Percentiles rank a stretch among this genome's conserved stretches.
Evolutionary conservation across 139 green algal genomes (phyloP).

Genomic region (Tetradesmus lagerheimii): DNA sequence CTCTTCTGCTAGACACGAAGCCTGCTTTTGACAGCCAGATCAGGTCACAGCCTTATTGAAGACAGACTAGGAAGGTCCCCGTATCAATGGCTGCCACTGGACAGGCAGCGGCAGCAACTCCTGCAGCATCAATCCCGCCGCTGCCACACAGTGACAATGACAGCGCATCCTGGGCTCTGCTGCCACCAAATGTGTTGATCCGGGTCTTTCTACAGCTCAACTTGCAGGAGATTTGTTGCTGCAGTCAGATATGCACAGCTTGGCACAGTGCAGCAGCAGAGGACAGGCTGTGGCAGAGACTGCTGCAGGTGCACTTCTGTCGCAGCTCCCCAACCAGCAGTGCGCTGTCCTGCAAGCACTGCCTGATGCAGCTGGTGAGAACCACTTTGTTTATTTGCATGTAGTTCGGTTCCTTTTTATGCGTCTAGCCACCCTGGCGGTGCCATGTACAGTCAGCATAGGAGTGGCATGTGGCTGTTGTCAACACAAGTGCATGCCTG

Average conservation of each 20-base stretch:
- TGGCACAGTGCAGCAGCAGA: not conserved
- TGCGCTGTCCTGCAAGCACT: not conserved
- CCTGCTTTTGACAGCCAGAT: too few relatives aligned
- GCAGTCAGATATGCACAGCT: not conserved
- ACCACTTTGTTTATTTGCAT: not conserved
- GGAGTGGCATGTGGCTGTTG: too few relatives aligned
- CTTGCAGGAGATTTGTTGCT: slow-evolving; percentile 1
- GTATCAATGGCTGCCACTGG: not conserved
- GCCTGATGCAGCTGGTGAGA: slow-evolving; percentile 7
- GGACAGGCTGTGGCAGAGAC: slow-evolving; percentile 12
- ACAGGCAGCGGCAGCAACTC: not conserved
- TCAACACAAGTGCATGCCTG: too few relatives aligned
- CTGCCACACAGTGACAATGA: not conserved
- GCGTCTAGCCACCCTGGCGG: too few relatives aligned
- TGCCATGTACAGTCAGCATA: too few relatives aligned
- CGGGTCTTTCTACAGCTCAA: not conserved
- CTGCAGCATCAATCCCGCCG: not conserved
- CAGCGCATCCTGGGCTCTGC: not conserved
- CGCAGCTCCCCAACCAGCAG: not conserved
- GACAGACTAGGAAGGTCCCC: too few relatives aligned
- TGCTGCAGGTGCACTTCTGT: not conserved
- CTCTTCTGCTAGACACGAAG: too few relatives aligned
- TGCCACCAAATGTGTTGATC: slow-evolving; percentile 13
- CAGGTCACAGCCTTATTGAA: too few relatives aligned
- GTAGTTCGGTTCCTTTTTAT: too few relatives aligned